Evolutionary conservation across 805 yeast genomes (phyloP), one percentile per base, ranked within the genome.

Genomic region (Zygosaccharomyces pseudorouxii): DNA sequence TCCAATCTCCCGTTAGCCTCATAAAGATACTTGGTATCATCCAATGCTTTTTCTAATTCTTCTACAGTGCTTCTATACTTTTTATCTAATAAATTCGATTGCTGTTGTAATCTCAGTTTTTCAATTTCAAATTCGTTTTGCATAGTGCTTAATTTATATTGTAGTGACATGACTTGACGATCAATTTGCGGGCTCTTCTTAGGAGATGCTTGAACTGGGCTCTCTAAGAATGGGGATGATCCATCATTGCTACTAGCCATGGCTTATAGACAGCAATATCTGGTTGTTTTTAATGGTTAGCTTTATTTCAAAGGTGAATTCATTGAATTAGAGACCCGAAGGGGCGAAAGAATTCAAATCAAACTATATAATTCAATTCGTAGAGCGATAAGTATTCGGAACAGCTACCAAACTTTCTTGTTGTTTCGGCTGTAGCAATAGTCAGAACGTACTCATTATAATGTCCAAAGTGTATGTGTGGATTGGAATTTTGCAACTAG

Each of bases 381-480:
- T 18, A 33, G 16, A 33, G 20, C 7, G 19, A 33, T 30, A 14
- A 12, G 19, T 14, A 16, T 19, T 7, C 23, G 23, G 6, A 14
- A 33, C 14, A 16, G 16, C 19, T 19, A 16, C 14, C 19, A 8
- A 19, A 33, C 12, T 16, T 8, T 4, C 19, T 33, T 2, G 6
- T 18, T 41, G 25, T 20, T 14, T 29, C 19, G 11, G 28, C 12
- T 16, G 25, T 19, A 41, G 9, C 12, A 19, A 10, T 12, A 29
- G 18, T 16, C 29, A 23, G 14, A 37, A 9, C 33, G 30, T 47
- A 19, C 18, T 38, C 22, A 18, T 20, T 23, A 29, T 30, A 39
- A 63, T 76, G 80, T 76, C 80, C 3, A 76, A 71, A 59, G 67
- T 76, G 79, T 75, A 67, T 45, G 79, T 72, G 19, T 19, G 27